These are phyloP conservation scores for Malania oleifera DNA, from an alignment of 164 flowering plant species.

Conservation along the genomic window DNA sequence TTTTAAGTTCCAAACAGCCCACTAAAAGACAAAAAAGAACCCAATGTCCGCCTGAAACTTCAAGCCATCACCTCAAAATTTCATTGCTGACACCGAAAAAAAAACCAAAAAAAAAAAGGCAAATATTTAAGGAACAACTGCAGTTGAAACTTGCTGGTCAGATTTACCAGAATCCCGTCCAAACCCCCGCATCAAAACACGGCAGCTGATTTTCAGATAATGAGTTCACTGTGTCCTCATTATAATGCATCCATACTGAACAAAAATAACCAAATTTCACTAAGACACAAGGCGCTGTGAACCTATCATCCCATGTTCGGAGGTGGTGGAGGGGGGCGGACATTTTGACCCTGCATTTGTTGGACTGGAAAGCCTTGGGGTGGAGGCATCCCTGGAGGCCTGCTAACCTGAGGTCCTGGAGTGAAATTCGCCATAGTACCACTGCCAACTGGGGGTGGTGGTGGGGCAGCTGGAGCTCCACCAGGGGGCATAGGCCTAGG, in stretches of 20 bases:
- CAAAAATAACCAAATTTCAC: background rate
- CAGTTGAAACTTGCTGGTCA: too few species aligned
- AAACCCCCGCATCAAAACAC: too few species aligned
- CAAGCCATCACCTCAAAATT: too few species aligned
- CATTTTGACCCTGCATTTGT: conserved; percentile 43
- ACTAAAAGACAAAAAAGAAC: too few species aligned
- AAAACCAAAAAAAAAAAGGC: too few species aligned
- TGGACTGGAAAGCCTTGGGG: conserved; percentile 81
- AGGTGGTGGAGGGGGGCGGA: conserved; percentile 61
- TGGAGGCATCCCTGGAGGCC: conserved; percentile 48
- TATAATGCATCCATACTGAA: background rate
- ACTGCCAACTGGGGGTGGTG: conserved; percentile 72
- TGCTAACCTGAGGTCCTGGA: conserved; percentile 43
- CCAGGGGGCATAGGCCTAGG: conserved; percentile 96
- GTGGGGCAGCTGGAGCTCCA: conserved; percentile 68
- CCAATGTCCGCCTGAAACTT: too few species aligned
- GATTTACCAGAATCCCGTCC: too few species aligned
- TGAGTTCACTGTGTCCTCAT: background rate
- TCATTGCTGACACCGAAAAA: too few species aligned
- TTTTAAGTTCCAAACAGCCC: too few species aligned
- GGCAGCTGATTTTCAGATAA: too few species aligned
- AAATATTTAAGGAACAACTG: too few species aligned
- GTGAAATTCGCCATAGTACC: conserved; percentile 80
- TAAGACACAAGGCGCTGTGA: conserved; percentile 19
- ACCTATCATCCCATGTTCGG: conserved; percentile 52